Evolutionary conservation across 2,329 filamentous ascomycete species (phyloP).

Genomic region (Xylariaceae sp.): DNA sequence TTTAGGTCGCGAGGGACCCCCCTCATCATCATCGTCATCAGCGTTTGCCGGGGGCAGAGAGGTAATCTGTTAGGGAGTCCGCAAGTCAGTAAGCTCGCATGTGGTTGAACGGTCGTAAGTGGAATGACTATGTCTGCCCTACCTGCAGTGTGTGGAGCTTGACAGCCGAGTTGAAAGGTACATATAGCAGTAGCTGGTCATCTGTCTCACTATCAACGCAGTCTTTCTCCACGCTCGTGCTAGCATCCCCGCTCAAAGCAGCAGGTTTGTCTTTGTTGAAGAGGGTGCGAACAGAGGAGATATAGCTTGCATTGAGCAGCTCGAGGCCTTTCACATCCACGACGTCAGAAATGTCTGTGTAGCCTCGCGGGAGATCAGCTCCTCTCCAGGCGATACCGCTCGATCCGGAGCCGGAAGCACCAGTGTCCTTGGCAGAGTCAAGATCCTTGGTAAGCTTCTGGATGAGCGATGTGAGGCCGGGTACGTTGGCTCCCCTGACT

Average conservation of each 20-base stretch:
- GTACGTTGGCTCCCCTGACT: constrained; percentile 71
- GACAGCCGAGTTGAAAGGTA: constrained; percentile 82
- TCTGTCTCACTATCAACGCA: constrained; percentile 97
- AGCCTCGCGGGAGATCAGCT: constrained; percentile 72
- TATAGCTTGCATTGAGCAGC: constrained; percentile 80
- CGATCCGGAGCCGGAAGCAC: constrained; percentile 41
- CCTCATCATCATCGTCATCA: constrained; percentile 71
- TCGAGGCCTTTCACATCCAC: constrained; percentile 79
- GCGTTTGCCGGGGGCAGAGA: constrained; percentile 60
- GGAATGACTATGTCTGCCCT: constrained; percentile 20
- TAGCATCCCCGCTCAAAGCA: constrained; percentile 83
- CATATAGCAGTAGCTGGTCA: constrained; percentile 90
- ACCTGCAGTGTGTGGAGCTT: constrained; percentile 84
- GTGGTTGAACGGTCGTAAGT: background rate
- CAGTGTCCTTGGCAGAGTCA: constrained; percentile 44
- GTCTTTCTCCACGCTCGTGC: constrained; percentile 79
- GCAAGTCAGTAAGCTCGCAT: constrained; percentile 10
- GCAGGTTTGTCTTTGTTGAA: constrained; percentile 64
- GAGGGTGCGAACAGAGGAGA: constrained; percentile 67
- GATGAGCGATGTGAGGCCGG: constrained; percentile 67
- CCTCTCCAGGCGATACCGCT: constrained; percentile 65
- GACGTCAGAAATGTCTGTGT: constrained; percentile 77
- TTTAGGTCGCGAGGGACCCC: constrained; percentile 75
- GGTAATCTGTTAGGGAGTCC: constrained; percentile 63
- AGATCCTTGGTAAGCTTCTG: constrained; percentile 67